Evolutionary conservation across 192 early-diverging fungal genomes (phyloP), one percentile per base, ranked within the genome.

Genomic region (Obelidium mucronatum): DNA sequence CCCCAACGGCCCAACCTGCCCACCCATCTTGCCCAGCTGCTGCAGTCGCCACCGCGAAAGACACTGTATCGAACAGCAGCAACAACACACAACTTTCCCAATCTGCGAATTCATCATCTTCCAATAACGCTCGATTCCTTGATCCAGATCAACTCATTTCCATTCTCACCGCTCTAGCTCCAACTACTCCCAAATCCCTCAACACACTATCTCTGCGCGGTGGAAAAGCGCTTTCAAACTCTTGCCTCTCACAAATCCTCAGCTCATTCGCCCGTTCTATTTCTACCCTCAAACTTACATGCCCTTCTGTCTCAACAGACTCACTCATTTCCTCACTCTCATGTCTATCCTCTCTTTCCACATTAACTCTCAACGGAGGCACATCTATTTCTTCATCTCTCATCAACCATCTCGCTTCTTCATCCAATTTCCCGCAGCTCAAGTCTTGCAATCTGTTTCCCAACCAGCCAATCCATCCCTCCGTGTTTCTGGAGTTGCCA

Each of bases 1-100:
- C 83, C 19, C 93, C 93, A 2, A 95, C 91, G 0, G 96, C 96
- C 96, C 96, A 96, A 4, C 92, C 92, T 52, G 92, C 90, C 93
- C 94, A 95, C 33, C 91, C 90, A 64, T 92, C 91, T 19, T 65
- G 35, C 30, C 77, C 73, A 24, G 59, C 19, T 15, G 61, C 31
- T 37, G 75, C 74, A 30, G 54, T 19, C 1, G 75, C 44, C 8
- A n/a, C n/a, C n/a, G n/a, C n/a, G n/a, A n/a, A n/a, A n/a, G n/a
- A n/a, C n/a, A n/a, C n/a, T n/a, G n/a, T n/a, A n/a, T n/a, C n/a
- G n/a, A 48, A 48, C 19, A 15, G 11, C 8, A 48, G 11, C 19
- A 15, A 6, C 11, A 48, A 48, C 19, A 15, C 44, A 19, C 44
- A 48, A 19, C 44, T 48, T 48, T 48, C 44, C 19, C 44, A 48